Evolutionary conservation across 1,284 basidiomycete species (phyloP).

Genomic region (Apiotrichum sp.): DNA sequence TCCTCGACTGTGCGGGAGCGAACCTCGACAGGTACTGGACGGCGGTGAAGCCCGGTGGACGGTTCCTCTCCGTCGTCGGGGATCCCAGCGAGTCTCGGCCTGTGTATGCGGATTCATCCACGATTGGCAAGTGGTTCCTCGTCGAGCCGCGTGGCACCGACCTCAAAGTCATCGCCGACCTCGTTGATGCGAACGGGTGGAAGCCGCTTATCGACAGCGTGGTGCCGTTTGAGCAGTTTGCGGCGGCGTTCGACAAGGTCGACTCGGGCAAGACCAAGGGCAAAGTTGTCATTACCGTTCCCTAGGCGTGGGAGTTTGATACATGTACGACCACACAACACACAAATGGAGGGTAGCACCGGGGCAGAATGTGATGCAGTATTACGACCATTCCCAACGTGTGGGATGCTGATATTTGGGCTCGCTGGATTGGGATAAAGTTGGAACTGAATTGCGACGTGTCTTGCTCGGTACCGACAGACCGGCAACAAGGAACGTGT

Average conservation of each 20-base stretch:
- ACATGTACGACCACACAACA: no score
- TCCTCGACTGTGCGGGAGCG: conserved; percentile 12
- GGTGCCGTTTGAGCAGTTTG: conserved; percentile 5
- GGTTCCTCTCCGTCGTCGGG: conserved; percentile 7
- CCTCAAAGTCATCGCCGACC: conserved; percentile 5
- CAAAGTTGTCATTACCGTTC: conserved; percentile 15
- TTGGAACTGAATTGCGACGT: no score
- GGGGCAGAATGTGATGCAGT: no score
- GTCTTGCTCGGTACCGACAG: no score
- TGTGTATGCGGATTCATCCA: neutral
- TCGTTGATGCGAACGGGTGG: conserved; percentile 5
- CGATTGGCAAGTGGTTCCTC: conserved; percentile 13
- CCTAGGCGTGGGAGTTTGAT: neutral
- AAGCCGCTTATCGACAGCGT: conserved; percentile 14
- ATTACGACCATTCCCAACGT: no score
- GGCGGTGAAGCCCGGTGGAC: conserved; percentile 8
- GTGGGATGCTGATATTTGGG: no score
- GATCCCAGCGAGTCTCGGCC: conserved; percentile 7
- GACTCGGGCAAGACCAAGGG: conserved; percentile 8
- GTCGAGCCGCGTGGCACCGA: conserved; percentile 13
- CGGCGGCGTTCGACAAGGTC: conserved; percentile 11
- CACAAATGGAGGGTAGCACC: no score
- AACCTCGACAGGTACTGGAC: conserved; percentile 5
- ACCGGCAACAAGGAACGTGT: no score
- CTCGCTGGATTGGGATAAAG: no score